Evolutionary conservation across 805 yeast genomes (phyloP), one percentile per base, ranked within the genome.

Genomic region (Kodamaea hsintzibuensis): DNA sequence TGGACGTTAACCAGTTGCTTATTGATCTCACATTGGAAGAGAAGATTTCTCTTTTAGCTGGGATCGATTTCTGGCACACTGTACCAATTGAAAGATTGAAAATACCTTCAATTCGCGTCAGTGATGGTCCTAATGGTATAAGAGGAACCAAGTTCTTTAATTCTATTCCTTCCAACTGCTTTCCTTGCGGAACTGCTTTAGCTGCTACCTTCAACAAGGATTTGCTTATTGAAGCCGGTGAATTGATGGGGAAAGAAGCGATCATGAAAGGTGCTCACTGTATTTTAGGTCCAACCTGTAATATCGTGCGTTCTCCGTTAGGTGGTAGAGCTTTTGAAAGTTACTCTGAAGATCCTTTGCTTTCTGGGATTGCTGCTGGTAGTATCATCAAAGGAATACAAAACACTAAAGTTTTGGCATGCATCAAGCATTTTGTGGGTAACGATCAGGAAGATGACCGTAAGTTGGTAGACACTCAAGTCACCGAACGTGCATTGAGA

Each of bases 271-370:
- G 80, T 37, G 84, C 76, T 9, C 81, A 79, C 57, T 77, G 78
- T 18, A 73, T 80, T 49, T 66, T 79, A 45, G 83, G 82, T 6
- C 82, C 82, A 43, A 57, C 60, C 27, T 66, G 71, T 54, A 83
- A 83, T 69, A 82, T 82, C 58, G 82, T 76, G 51, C 70, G 87
- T 52, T 77, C 78, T 9, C 87, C 87, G 7, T 66, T 80, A 27
- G 86, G 87, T 22, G 87, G 89, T 16, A 69, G 89, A 53, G 83
- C 83, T 2, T 84, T 83, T 60, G 89, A 84, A 64, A 74, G 83
- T 37, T 84, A 80, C 66, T 72, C 82, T 22, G 89, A 84, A 66
- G 89, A 84, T 62, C 89, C 89, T 2, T 67, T 73, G 39, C 70
- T 71, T 55, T 68, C 67, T 3, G 80, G 80, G 63, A 82, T 50